Evolutionary conservation across 768 basidiomycete species (phyloP).

Genomic region (Terana coerulea): DNA sequence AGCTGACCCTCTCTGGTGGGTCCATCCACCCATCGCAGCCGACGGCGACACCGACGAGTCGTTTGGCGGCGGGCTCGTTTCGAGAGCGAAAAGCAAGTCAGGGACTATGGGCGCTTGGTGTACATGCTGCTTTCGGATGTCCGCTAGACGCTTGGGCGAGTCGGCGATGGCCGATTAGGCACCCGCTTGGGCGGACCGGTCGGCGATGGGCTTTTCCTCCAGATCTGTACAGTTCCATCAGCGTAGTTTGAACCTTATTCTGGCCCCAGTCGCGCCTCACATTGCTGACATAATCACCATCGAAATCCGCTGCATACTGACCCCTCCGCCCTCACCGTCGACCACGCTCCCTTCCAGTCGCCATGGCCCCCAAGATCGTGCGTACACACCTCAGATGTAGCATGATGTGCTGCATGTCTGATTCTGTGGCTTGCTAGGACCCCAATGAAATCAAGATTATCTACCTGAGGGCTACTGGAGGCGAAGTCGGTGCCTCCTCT

Average conservation of each 20-base stretch:
- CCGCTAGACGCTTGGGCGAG: too few relatives aligned
- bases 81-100: too few relatives aligned
- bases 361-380: constrained; percentile 82
- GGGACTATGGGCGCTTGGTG: too few relatives aligned
- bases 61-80: constrained; percentile 10
- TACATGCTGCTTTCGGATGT: too few relatives aligned
- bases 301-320: constrained; percentile 12
- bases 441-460: constrained; percentile 98
- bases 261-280: constrained; percentile 17
- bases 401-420: not conserved
- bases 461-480: constrained; percentile 97
- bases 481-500: constrained; percentile 98
- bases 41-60: constrained; percentile 16
- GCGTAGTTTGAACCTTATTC: constrained; percentile 55
- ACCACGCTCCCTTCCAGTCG: constrained; percentile 29
- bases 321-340: constrained; percentile 25
- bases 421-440: constrained; percentile 52
- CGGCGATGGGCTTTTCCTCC: too few relatives aligned
- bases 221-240: constrained; percentile 55
- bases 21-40: constrained; percentile 83
- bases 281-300: constrained; percentile 17
- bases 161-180: too few relatives aligned
- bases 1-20: constrained; percentile 68
- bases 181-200: too few relatives aligned
- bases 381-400: constrained; percentile 18